Conservation (phyloP, 2,329 filamentous ascomycete genomes). For the Mollisia scopiformis region DNA sequence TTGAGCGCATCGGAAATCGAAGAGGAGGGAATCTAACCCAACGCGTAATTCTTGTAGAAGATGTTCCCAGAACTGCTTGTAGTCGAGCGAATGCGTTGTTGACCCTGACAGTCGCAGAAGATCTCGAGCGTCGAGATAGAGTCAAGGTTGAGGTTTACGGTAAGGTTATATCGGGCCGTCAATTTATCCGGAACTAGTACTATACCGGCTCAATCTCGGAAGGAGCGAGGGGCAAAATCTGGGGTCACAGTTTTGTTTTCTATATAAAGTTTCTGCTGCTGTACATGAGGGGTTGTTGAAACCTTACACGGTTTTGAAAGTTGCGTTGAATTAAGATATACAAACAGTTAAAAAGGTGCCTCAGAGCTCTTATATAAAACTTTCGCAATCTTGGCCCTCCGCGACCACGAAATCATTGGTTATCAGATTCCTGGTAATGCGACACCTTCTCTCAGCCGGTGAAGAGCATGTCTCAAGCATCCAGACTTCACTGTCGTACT, state of each 20-base stretch:
- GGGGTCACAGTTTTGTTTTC: background rate
- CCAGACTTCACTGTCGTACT: too few species aligned
- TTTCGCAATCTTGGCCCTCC: too few species aligned
- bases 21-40: slow-evolving; percentile 1
- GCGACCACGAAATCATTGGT: too few species aligned
- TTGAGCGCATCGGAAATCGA: slow-evolving; percentile 24
- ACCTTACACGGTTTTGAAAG: background rate
- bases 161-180: too few species aligned
- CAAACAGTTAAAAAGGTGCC: background rate
- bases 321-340: background rate
- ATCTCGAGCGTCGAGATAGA: background rate
- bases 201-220: background rate
- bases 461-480: too few species aligned
- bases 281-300: background rate
- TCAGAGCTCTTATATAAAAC: too few species aligned
- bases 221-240: background rate
- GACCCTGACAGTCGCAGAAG: background rate
- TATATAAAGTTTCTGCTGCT: background rate
- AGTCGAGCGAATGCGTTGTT: background rate
- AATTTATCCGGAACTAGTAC: too few species aligned
- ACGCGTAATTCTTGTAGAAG: slow-evolving; percentile 15
- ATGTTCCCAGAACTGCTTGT: background rate
- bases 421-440: too few species aligned
- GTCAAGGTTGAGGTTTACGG: background rate
- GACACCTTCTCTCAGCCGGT: too few species aligned